Evolutionary conservation across 2,329 filamentous ascomycete genomes (phyloP).

Genomic region (Lachnellula subtilissima): DNA sequence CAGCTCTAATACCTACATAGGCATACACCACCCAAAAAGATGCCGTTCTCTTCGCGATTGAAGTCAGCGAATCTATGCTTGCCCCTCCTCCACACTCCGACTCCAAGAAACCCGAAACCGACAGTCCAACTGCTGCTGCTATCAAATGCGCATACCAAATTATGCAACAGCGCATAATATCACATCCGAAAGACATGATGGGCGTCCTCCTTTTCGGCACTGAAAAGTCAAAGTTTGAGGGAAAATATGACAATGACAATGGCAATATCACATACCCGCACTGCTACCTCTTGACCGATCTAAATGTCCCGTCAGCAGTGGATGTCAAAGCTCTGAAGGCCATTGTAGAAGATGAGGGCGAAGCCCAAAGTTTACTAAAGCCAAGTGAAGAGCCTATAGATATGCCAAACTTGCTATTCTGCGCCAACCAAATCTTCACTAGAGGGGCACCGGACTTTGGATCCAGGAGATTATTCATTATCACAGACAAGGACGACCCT

Average conservation of each 20-base stretch:
- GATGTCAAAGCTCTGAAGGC: conserved; percentile 77
- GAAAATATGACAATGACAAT: conserved; percentile 53
- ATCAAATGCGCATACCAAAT: conserved; percentile 91
- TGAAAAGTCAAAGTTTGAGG: conserved; percentile 72
- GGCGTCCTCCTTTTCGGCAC: conserved; percentile 91
- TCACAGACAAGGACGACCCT: conserved; percentile 90
- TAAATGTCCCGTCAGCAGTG: conserved; percentile 79
- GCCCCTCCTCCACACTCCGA: conserved; percentile 55
- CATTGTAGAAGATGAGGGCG: conserved; percentile 73
- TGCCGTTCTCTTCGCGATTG: conserved; percentile 95
- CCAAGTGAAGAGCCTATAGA: conserved; percentile 65
- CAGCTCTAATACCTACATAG: conserved; percentile 39
- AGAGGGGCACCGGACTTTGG: conserved; percentile 92
- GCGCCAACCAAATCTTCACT: conserved; percentile 93
- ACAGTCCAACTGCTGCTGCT: conserved; percentile 76
- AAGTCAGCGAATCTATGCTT: conserved; percentile 87
- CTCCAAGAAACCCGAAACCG: conserved; percentile 71
- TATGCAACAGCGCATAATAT: conserved; percentile 98
- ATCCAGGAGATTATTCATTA: conserved; percentile 87
- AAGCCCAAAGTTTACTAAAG: conserved; percentile 61
- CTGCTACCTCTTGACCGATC: conserved; percentile 85
- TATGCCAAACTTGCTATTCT: conserved; percentile 89
- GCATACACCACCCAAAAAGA: conserved; percentile 91
- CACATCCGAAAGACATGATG: conserved; percentile 95
- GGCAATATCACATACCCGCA: conserved; percentile 70